Evolutionary conservation across 495 filamentous ascomycete species (phyloP), one percentile per base, ranked within the genome.

Genomic region (Clohesyomyces aquaticus): DNA sequence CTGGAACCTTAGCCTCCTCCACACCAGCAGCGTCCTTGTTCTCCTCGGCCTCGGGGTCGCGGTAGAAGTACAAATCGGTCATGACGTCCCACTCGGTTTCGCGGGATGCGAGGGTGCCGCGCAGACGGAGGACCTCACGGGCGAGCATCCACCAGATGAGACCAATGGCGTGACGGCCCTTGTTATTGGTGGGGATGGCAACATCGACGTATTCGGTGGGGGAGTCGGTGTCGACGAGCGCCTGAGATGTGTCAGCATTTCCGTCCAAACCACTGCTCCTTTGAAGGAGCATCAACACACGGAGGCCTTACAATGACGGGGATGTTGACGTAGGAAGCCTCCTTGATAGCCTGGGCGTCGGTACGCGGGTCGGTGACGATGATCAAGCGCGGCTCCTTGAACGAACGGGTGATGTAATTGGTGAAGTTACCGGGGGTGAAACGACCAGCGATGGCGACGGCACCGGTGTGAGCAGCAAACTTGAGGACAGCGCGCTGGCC

Each of bases 351-450:
- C 85, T 98, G 94, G 74, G 95, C 89, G 72, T 98, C 94, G 82
- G 95, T 98, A 82, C 95, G 95, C 72, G 94, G 94, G 78, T 98
- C 94, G 79, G 94, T 98, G 76, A 98, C 94, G 78, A 98, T 86
- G 85, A 98, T 98, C 72, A 98, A 87, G 77, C 94, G 95, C 75
- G 94, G 94, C 83, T 98, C 94, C 88, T 97, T 98, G 90, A 98
- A 98, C 73, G 94, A 97, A 76, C 94, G 95, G 78, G 94, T 98
- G 88, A 97, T 98, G 90, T 98, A 98, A 84, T 98, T 98, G 85
- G 94, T 98, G 89, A 98, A 98, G 79, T 95, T 96, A 85, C 94
- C 94, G 75, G 94, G 94, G 75, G 94, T 98, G 88, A 98, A 98
- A 79, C 94, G 93, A 83, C 94, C 94, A 73, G 94, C 95, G 77